Percentiles rank a stretch among this genome's conserved stretches.
Conservation (phyloP, 169 alveolate species). For the Plasmodium cynomolgi region DNA sequence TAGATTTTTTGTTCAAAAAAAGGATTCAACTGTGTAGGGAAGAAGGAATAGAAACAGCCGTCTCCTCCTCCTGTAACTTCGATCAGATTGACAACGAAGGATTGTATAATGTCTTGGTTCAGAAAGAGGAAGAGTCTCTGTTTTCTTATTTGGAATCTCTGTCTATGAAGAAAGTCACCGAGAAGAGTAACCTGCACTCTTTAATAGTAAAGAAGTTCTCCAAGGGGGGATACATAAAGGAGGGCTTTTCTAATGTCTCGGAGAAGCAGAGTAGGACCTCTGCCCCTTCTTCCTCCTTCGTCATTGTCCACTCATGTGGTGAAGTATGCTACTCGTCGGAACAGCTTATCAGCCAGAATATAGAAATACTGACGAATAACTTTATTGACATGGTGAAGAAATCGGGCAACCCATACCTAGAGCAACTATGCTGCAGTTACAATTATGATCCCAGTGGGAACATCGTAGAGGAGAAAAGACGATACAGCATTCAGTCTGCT, state of each 20-base stretch:
- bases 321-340: constrained; percentile 1
- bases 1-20: constrained; percentile 10
- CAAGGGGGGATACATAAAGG: neutral
- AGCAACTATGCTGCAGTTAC: constrained; percentile 17
- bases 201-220: neutral
- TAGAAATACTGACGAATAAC: constrained; percentile 24
- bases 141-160: constrained; percentile 32
- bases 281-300: neutral
- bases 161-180: constrained; percentile 4
- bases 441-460: constrained; percentile 35
- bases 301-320: constrained; percentile 21
- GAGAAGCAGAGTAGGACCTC: neutral
- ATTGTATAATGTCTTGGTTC: constrained; percentile 12
- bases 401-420: constrained; percentile 33
- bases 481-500: constrained; percentile 30
- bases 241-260: neutral
- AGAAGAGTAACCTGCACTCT: neutral
- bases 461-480: constrained; percentile 45
- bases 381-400: constrained; percentile 44
- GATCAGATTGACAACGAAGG: constrained; percentile 10
- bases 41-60: constrained; percentile 17
- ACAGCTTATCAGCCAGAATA: constrained; percentile 15
- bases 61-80: neutral
- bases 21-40: neutral
- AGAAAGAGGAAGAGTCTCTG: constrained; percentile 7